Conservation (phyloP, 2,329 filamentous ascomycete species). For the Sclerotinia glacialis region DNA sequence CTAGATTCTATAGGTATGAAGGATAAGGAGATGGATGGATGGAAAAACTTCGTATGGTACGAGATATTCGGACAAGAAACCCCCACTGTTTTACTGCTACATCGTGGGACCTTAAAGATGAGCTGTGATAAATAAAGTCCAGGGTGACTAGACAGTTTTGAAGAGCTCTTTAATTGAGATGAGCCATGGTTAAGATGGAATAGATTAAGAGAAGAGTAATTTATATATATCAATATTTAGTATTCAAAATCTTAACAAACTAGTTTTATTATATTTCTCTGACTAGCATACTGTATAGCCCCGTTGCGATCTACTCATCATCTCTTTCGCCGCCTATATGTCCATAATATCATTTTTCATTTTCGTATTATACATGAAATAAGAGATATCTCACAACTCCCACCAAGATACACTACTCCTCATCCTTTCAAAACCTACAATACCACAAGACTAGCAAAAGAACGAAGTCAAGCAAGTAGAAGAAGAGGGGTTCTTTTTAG, state of each 20-base stretch:
- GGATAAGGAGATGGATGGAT: no score
- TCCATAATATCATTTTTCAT: background rate
- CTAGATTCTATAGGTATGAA: no score
- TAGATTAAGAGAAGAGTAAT: background rate
- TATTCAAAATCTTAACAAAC: background rate
- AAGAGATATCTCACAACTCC: no score
- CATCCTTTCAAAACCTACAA: background rate
- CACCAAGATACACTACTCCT: background rate
- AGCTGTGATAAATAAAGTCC: no score
- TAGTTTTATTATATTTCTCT: background rate
- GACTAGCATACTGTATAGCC: background rate
- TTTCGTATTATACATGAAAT: background rate
- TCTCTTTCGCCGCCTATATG: background rate
- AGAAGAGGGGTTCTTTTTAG: background rate
- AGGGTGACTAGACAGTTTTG: no score
- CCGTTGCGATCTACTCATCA: background rate
- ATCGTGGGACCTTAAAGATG: no score
- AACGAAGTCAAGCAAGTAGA: background rate
- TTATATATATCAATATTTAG: background rate
- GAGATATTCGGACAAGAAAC: no score
- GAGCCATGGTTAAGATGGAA: fast-evolving
- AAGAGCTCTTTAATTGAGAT: no score
- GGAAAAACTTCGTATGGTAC: no score
- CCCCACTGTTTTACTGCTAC: no score
- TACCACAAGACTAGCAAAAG: background rate